Conservation (phyloP, 208 protist genomes). For the Leishmania arabica region DNA sequence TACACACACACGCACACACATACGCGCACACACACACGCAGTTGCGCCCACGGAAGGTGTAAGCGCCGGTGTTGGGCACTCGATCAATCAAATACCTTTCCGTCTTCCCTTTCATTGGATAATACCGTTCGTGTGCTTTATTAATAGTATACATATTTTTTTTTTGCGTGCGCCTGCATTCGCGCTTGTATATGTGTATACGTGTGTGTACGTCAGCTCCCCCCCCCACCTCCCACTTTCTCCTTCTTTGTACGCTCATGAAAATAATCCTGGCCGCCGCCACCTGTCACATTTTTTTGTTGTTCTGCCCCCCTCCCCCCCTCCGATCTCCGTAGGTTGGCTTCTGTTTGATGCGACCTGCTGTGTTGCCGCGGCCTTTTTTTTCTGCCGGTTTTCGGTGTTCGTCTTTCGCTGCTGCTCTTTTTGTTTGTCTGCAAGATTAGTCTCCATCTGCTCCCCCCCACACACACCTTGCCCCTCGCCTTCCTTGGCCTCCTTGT, state of each 20-base stretch:
- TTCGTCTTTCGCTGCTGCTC: background rate
- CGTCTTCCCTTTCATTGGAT: background rate
- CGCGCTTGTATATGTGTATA: background rate
- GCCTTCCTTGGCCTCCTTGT: background rate
- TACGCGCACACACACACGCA: no score
- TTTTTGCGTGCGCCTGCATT: background rate
- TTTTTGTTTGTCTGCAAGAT: background rate
- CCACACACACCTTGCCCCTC: background rate
- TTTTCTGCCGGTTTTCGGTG: background rate
- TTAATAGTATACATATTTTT: background rate
- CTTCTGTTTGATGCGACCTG: background rate
- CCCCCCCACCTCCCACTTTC: background rate
- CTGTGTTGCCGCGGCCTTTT: background rate
- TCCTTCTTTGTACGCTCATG: background rate
- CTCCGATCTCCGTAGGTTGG: slow-evolving; percentile 1
- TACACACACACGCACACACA: no score
- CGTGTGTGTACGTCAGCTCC: background rate
- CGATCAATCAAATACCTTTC: background rate
- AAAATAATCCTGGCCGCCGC: background rate
- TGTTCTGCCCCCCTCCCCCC: background rate
- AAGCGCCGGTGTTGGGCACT: background rate
- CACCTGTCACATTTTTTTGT: background rate
- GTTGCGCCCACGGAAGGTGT: background rate
- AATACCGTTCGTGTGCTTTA: background rate
- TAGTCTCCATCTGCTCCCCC: background rate